These are phyloP conservation scores for Irpex rosettiformis DNA, from an alignment of 1,284 basidiomycete species.

Conservation along the genomic window DNA sequence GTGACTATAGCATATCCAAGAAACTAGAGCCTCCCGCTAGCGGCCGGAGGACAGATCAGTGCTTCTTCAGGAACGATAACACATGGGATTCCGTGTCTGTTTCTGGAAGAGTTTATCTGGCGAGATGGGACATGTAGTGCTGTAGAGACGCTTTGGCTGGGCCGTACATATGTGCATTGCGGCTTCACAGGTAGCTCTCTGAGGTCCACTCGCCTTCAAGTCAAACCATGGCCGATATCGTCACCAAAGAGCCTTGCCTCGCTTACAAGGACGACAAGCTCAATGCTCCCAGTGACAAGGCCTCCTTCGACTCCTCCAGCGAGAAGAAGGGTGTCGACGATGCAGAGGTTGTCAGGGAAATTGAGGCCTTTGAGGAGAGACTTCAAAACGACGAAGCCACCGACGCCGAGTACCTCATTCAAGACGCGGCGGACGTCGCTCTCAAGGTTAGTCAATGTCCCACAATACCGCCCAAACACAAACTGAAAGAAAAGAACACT, in stretches of 20 bases:
- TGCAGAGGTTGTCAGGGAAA: slow-evolving; percentile 25
- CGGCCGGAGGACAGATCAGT: background rate
- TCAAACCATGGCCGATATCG: slow-evolving; percentile 9
- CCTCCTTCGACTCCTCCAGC: slow-evolving; percentile 11
- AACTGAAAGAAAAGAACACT: no score
- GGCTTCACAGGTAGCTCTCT: background rate
- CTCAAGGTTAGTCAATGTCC: slow-evolving; percentile 35
- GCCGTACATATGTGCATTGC: background rate
- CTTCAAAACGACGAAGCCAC: slow-evolving; percentile 30
- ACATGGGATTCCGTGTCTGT: slow-evolving; percentile 5
- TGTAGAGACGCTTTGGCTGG: slow-evolving; percentile 1
- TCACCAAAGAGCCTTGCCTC: slow-evolving; percentile 4
- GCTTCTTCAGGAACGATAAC: slow-evolving; percentile 6
- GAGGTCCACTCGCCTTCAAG: slow-evolving; percentile 2
- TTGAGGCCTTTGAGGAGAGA: slow-evolving; percentile 35
- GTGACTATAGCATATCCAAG: background rate
- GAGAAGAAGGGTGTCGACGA: slow-evolving; percentile 19
- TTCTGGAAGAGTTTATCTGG: background rate
- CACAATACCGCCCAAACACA: no score
- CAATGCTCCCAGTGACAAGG: slow-evolving; percentile 22
- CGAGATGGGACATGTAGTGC: background rate
- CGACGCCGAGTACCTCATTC: slow-evolving; percentile 31
- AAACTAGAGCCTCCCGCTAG: background rate
- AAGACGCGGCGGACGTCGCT: slow-evolving; percentile 34
- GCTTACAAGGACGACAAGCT: slow-evolving; percentile 22